Conservation (phyloP, 306 rosid species). For the Lupinus albus region DNA sequence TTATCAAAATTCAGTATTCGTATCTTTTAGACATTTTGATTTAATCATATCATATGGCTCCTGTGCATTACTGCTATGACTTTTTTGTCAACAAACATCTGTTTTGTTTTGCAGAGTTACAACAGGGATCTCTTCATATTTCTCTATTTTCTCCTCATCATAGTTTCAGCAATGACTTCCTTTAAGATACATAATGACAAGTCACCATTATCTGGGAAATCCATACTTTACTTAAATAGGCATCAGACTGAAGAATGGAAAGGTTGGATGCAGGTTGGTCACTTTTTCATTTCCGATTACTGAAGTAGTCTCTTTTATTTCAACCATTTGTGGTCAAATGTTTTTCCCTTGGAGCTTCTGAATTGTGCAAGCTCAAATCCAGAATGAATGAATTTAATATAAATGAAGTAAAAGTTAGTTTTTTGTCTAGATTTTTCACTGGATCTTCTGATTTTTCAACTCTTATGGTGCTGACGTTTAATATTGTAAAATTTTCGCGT, state of each 20-base stretch:
- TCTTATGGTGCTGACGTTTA: conserved; percentile 20
- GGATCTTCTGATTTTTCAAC: conserved; percentile 34
- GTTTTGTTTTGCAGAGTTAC: conserved; percentile 77
- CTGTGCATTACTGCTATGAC: conserved; percentile 17
- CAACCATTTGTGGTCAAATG: conserved; percentile 30
- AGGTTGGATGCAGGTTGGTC: conserved; percentile 99
- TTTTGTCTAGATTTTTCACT: conserved; percentile 20
- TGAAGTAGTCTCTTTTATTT: conserved; percentile 32
- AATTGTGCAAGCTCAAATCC: conserved; percentile 4
- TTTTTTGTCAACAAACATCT: conserved; percentile 35
- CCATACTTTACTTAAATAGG: conserved; percentile 87
- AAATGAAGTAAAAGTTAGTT: conserved; percentile 17
- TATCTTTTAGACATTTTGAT: conserved; percentile 21
- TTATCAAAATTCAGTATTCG: conserved; percentile 11
- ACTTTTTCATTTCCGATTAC: conserved; percentile 34
- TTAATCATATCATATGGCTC: too few relatives aligned
- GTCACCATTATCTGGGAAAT: conserved; percentile 82
- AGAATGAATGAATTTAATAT: conserved; percentile 13
- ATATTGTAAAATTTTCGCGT: conserved; percentile 7
- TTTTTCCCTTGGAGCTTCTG: neutral
- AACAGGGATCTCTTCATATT: conserved; percentile 89
- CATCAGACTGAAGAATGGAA: conserved; percentile 99
- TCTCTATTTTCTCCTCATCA: conserved; percentile 86
- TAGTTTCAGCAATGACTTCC: conserved; percentile 82
- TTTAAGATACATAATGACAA: conserved; percentile 80